These are phyloP conservation scores for Lachnellula hyalina DNA, from an alignment of 2,329 filamentous ascomycete species.

Conservation along the genomic window DNA sequence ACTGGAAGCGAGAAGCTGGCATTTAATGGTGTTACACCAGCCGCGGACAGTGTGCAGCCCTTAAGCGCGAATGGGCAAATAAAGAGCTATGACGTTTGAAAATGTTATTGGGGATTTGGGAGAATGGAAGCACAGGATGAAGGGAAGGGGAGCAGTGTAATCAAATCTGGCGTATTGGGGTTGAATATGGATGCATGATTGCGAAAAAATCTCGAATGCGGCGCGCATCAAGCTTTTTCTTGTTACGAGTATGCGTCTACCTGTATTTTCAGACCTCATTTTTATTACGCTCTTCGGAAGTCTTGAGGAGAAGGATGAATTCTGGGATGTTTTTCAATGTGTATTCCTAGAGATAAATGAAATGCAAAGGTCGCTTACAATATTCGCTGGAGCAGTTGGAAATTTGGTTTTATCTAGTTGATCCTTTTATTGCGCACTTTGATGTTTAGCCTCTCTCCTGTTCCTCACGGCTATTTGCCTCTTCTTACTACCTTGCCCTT, in stretches of 20 bases:
- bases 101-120: neutral
- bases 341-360: slow-evolving; percentile 17
- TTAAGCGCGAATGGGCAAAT: slow-evolving; percentile 49
- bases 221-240: neutral
- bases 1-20: slow-evolving; percentile 41
- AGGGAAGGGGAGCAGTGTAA: slow-evolving; percentile 15
- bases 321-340: slow-evolving; percentile 10
- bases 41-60: slow-evolving; percentile 45
- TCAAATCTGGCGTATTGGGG: slow-evolving; percentile 22
- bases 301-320: slow-evolving; percentile 5
- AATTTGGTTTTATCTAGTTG: no score
- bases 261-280: slow-evolving; percentile 14
- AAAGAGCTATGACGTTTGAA: slow-evolving; percentile 39
- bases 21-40: slow-evolving; percentile 42
- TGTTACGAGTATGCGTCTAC: neutral
- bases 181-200: slow-evolving; percentile 18
- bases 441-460: no score
- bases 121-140: slow-evolving; percentile 1
- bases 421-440: no score
- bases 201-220: slow-evolving; percentile 7
- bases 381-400: neutral
- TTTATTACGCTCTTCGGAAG: slow-evolving; percentile 4
- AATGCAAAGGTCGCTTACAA: slow-evolving; percentile 12
- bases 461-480: no score
- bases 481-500: no score